These are phyloP conservation scores for Curvularia sp. DNA, from an alignment of 2,329 filamentous ascomycete species.

Conservation along the genomic window DNA sequence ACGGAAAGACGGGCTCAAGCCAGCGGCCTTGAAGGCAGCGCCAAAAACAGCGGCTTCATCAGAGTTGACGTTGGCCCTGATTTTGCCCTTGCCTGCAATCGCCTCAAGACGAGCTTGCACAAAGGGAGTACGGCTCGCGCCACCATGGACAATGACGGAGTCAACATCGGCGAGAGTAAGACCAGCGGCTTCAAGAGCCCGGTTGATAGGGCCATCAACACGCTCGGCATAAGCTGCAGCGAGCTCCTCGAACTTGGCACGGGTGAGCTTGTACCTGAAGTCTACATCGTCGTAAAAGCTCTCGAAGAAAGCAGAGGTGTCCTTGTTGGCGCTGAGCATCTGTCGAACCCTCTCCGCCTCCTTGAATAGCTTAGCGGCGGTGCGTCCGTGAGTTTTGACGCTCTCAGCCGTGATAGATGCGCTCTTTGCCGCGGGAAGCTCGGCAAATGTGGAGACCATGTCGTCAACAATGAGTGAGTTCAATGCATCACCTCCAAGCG, in stretches of 20 bases:
- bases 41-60: conserved; percentile 97
- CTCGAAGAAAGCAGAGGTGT: conserved; percentile 82
- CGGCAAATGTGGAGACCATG: conserved; percentile 81
- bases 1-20: conserved; percentile 91
- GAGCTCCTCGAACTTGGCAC: conserved; percentile 81
- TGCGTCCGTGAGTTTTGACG: conserved; percentile 78
- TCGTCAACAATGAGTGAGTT: conserved; percentile 89
- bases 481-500: conserved; percentile 86
- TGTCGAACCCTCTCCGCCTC: conserved; percentile 88
- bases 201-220: conserved; percentile 71
- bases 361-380: conserved; percentile 89
- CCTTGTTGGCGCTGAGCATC: conserved; percentile 89
- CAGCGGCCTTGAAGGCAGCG: conserved; percentile 90
- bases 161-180: conserved; percentile 78
- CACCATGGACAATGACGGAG: conserved; percentile 92
- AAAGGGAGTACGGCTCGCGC: conserved; percentile 88
- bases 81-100: conserved; percentile 75
- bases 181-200: conserved; percentile 76
- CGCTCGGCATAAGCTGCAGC: conserved; percentile 71
- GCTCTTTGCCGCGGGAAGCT: conserved; percentile 68
- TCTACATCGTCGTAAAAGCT: conserved; percentile 89
- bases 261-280: conserved; percentile 87
- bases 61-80: conserved; percentile 93
- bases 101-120: conserved; percentile 88
- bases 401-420: conserved; percentile 66